Evolutionary conservation across 2,329 filamentous ascomycete species (phyloP).

Genomic region (Sclerotinia borealis): DNA sequence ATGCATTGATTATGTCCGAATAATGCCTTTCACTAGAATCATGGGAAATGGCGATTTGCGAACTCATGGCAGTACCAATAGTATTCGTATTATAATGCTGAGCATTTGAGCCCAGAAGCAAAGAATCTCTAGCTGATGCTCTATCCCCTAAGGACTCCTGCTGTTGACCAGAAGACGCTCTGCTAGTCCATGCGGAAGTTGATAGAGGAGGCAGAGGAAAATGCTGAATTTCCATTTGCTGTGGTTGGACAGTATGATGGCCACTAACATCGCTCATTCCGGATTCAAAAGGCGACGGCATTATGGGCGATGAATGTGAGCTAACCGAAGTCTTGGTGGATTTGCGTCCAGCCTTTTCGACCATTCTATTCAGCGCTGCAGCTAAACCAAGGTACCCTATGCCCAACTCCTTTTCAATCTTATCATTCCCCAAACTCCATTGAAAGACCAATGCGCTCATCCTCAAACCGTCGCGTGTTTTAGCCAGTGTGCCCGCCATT

Average conservation of each 20-base stretch:
- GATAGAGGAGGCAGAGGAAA: slow-evolving; percentile 9
- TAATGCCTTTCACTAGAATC: slow-evolving; percentile 5
- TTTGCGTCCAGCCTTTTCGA: slow-evolving; percentile 15
- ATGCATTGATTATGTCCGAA: slow-evolving; percentile 13
- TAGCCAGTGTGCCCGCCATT: slow-evolving; percentile 50
- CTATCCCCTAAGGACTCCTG: slow-evolving; percentile 9
- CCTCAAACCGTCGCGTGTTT: slow-evolving; percentile 54
- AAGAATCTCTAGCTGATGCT: slow-evolving; percentile 1
- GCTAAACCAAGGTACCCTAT: slow-evolving; percentile 63
- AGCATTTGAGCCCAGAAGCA: slow-evolving; percentile 3
- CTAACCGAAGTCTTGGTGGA: neutral
- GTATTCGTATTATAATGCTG: slow-evolving; percentile 1
- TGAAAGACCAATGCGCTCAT: slow-evolving; percentile 61
- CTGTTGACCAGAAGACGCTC: slow-evolving; percentile 15
- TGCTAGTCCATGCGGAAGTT: slow-evolving; percentile 11
- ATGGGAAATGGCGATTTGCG: neutral
- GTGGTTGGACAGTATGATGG: slow-evolving; percentile 7
- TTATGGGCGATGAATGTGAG: neutral
- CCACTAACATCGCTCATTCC: neutral
- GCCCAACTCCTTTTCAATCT: slow-evolving; percentile 53
- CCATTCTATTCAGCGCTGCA: slow-evolving; percentile 53
- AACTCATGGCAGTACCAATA: neutral
- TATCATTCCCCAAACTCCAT: slow-evolving; percentile 55
- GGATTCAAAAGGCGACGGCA: neutral
- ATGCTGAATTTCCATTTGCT: slow-evolving; percentile 15